Evolutionary conservation across 2,329 filamentous ascomycete species (phyloP).

Genomic region (Colletotrichum sp.): DNA sequence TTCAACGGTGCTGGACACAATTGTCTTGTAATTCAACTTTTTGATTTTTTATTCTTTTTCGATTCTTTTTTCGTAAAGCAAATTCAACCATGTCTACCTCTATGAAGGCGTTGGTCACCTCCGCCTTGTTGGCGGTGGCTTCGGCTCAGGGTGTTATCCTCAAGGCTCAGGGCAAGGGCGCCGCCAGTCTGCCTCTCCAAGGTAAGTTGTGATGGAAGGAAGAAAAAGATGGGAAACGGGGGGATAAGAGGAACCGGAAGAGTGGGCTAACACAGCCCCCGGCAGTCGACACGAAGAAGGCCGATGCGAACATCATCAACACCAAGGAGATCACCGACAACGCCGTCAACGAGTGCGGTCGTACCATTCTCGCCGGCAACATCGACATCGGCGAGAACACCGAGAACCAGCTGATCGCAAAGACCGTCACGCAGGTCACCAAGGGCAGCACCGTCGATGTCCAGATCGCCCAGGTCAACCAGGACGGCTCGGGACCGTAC

Average conservation of each 20-base stretch:
- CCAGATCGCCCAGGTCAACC: constrained; percentile 59
- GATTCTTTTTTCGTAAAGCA: constrained; percentile 11
- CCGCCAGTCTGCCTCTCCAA: constrained; percentile 52
- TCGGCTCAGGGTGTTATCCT: constrained; percentile 54
- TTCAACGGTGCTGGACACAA: constrained; percentile 18
- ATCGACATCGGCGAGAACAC: constrained; percentile 66
- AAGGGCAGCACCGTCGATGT: constrained; percentile 49
- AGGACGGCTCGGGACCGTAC: constrained; percentile 60
- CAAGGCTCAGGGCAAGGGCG: constrained; percentile 49
- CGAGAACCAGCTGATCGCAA: constrained; percentile 52
- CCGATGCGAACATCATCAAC: constrained; percentile 68
- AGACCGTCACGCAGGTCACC: constrained; percentile 54
- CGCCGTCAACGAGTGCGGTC: constrained; percentile 64
- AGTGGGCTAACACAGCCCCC: constrained; percentile 57
- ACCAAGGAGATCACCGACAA: constrained; percentile 58
- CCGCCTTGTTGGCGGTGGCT: constrained; percentile 37
- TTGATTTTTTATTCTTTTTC: constrained; percentile 24
- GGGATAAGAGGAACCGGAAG: constrained; percentile 25
- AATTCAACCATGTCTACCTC: constrained; percentile 38
- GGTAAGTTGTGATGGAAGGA: constrained; percentile 31
- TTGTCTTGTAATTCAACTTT: background rate
- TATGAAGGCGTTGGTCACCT: constrained; percentile 35
- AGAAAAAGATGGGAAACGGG: background rate
- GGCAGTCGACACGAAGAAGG: constrained; percentile 65
- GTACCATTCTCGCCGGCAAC: constrained; percentile 64